These are phyloP conservation scores for Aureobasidium lini DNA, from an alignment of 2,329 filamentous ascomycete genomes.

Conservation along the genomic window DNA sequence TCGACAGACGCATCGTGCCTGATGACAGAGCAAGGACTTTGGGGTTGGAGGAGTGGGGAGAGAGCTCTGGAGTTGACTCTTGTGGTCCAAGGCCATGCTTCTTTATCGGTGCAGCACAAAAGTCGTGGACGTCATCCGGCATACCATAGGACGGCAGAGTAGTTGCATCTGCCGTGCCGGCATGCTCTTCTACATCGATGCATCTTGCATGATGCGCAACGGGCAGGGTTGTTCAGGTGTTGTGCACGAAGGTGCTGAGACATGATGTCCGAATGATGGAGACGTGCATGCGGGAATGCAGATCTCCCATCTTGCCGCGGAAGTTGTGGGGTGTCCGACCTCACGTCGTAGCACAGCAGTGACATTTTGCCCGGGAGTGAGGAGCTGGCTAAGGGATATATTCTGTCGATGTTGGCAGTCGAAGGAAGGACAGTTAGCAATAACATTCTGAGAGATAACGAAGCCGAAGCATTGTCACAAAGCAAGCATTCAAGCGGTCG, in stretches of 20 bases:
- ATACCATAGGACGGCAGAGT: no score
- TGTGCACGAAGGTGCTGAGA: not conserved
- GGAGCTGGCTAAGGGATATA: no score
- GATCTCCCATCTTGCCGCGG: not conserved
- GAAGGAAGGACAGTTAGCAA: no score
- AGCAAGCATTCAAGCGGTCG: no score
- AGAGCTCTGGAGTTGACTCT: not conserved
- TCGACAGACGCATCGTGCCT: not conserved
- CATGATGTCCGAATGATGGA: not conserved
- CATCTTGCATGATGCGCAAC: not conserved
- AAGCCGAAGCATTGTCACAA: no score
- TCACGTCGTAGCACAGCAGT: not conserved
- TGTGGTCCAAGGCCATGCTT: not conserved
- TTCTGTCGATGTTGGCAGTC: no score
- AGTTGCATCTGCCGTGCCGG: not conserved
- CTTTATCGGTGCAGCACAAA: not conserved
- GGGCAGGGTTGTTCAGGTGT: not conserved
- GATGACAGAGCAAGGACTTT: not conserved
- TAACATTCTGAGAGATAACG: no score
- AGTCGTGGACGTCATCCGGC: not conserved
- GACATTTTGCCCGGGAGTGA: no score
- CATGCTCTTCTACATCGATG: not conserved
- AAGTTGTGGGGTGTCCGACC: not conserved
- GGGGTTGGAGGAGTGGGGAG: no score
- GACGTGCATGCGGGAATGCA: conserved; percentile 1